These are phyloP conservation scores for Fusarium verrucosum DNA, from an alignment of 2,329 filamentous ascomycete genomes.

Conservation along the genomic window DNA sequence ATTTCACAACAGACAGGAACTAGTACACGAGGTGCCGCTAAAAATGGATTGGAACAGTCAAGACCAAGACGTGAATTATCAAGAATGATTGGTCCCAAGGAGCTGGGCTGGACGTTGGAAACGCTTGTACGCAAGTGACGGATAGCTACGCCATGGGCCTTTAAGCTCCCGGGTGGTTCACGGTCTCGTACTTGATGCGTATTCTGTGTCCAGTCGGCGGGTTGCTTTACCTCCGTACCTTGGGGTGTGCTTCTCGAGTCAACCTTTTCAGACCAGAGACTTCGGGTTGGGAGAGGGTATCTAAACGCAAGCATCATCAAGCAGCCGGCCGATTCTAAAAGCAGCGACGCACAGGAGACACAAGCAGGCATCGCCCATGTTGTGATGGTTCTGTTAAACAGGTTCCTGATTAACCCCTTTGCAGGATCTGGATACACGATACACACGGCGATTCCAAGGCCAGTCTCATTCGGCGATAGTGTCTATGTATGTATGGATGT, in stretches of 20 bases:
- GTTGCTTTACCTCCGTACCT: slow-evolving; percentile 4
- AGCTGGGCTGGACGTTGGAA: slow-evolving; percentile 6
- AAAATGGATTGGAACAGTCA: neutral
- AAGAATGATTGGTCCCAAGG: slow-evolving; percentile 25
- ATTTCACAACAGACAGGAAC: neutral
- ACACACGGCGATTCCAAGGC: neutral
- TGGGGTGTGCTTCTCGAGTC: neutral
- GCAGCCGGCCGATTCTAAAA: neutral
- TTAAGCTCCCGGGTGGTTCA: neutral
- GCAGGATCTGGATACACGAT: slow-evolving; percentile 15
- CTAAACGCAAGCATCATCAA: neutral
- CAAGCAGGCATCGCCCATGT: neutral
- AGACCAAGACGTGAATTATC: neutral
- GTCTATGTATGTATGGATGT: neutral
- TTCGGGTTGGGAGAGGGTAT: neutral
- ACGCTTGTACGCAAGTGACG: slow-evolving; percentile 9
- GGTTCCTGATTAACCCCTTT: slow-evolving; percentile 5
- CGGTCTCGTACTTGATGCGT: neutral
- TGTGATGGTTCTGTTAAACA: neutral
- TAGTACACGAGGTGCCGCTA: slow-evolving; percentile 4
- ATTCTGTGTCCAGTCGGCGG: slow-evolving; percentile 11
- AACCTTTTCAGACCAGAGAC: neutral
- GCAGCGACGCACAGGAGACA: neutral
- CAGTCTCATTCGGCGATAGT: neutral
- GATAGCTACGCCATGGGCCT: slow-evolving; percentile 8